A percentile compares a stretch with the other conserved stretches of the same genome.
These are phyloP conservation scores for Debaryomyces maramus DNA, from an alignment of 805 yeast genomes.

Conservation along the genomic window DNA sequence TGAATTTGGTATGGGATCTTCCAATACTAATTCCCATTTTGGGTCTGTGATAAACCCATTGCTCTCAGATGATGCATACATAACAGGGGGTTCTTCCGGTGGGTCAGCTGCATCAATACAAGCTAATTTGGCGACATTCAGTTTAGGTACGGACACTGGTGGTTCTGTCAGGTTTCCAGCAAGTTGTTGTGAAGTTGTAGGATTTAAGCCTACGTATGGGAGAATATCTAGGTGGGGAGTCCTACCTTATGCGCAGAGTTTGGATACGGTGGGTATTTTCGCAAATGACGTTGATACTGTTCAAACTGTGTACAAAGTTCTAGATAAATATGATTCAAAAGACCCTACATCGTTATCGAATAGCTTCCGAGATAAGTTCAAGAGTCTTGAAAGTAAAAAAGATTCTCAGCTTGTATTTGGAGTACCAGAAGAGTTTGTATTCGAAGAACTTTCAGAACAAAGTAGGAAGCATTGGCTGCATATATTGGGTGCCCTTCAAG, in stretches of 20 bases:
- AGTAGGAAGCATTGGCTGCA: constrained; percentile 50
- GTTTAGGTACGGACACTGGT: constrained; percentile 96
- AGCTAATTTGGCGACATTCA: constrained; percentile 63
- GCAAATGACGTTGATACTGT: constrained; percentile 49
- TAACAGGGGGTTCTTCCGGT: constrained; percentile 92
- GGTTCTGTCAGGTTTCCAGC: constrained; percentile 95
- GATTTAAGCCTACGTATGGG: constrained; percentile 94
- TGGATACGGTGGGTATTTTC: constrained; percentile 91
- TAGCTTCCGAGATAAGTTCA: constrained; percentile 27
- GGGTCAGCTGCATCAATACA: constrained; percentile 95
- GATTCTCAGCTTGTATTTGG: constrained; percentile 54
- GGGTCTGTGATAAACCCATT: constrained; percentile 61
- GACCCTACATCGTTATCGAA: constrained; percentile 74
- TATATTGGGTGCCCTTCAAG: constrained; percentile 44
- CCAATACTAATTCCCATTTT: constrained; percentile 53
- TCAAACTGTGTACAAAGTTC: constrained; percentile 48
- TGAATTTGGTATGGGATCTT: constrained; percentile 97
- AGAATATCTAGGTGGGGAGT: constrained; percentile 91
- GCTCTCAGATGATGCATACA: constrained; percentile 24
- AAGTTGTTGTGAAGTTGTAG: constrained; percentile 76
- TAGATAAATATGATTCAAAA: constrained; percentile 63
- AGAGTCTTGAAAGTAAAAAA: constrained; percentile 4
- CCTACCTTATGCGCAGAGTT: constrained; percentile 85
- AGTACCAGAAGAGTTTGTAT: constrained; percentile 64
- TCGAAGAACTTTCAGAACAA: constrained; percentile 51